Evolutionary conservation across 2,329 filamentous ascomycete genomes (phyloP), one percentile per base, ranked within the genome.

Genomic region (Cercospora zeae-maydis): DNA sequence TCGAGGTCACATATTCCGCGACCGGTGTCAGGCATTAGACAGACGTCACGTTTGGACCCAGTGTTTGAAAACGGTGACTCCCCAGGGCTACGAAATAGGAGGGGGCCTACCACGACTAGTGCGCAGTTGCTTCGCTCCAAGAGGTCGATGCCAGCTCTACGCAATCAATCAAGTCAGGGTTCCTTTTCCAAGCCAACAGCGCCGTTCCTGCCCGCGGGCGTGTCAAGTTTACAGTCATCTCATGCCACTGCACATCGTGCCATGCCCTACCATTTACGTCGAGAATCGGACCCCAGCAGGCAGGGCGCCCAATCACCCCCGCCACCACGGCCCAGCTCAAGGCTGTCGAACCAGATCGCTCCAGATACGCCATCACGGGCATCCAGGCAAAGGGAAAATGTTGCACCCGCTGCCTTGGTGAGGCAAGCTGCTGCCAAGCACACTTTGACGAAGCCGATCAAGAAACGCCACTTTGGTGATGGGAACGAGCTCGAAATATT

Each of bases 401-500:
- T 81, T 59, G 82, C 81, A 56, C 78, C 82, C 30, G 81, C 83
- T 58, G 76, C 80, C 19, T 73, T 84, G 31, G 76, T 80, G 56
- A 77, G 79, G 51, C 78, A 82, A 64, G 83, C 84, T 59, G 80
- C 83, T 55, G 78, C 83, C 6, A 89, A 88, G 80, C 86, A 89
- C 68, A 87, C 89, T 52, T 78, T 96, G 63, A 93, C 85, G 66
- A 90, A 88, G 74, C 92, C 92, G 2, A 82, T 85, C 36, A 83
- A 86, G 42, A 81, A 82, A 63, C 84, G 87, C 51, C 86, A 91
- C 71, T 99, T 96, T 78, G 95, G 95, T 11, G 92, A 97, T 75
- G 95, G 95, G 14, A 90, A 89, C 64, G 95, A 99, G 76, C 82
- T 99, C 34, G 93, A 98, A 69, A 87, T 85, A 2, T 98, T 99